These are phyloP conservation scores for Phyllostachys edulis DNA, from an alignment of 176 grass and related monocot genomes.

Conservation along the genomic window DNA sequence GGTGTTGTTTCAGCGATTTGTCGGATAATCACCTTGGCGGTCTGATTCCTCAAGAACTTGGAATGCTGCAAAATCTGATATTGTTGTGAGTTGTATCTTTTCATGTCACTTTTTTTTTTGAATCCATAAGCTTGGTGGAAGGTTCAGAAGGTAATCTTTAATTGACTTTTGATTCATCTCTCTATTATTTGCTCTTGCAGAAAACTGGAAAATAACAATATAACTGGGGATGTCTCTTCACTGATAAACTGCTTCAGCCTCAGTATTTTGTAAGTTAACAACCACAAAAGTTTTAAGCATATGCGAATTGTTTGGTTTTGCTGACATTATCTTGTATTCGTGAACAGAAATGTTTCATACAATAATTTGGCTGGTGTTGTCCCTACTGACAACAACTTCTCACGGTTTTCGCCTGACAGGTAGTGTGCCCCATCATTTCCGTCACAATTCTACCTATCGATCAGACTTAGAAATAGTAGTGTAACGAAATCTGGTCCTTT, in stretches of 20 bases:
- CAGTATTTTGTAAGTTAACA: slow-evolving; percentile 60
- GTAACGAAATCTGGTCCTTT: slow-evolving; percentile 4
- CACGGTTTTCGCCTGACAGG: slow-evolving; percentile 89
- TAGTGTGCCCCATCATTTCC: slow-evolving; percentile 30
- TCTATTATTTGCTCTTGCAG: slow-evolving; percentile 36
- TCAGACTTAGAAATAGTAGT: background rate
- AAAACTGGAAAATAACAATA: slow-evolving; percentile 86
- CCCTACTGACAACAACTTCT: slow-evolving; percentile 78
- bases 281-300: background rate
- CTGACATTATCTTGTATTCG: background rate
- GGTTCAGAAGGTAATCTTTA: background rate
- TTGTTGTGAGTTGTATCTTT: slow-evolving; percentile 62
- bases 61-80: slow-evolving; percentile 76
- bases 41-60: slow-evolving; percentile 80
- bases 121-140: background rate
- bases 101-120: background rate
- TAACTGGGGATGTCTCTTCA: slow-evolving; percentile 77
- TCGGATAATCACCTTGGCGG: slow-evolving; percentile 66
- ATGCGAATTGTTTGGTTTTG: background rate
- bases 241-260: slow-evolving; percentile 89
- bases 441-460: background rate
- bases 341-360: slow-evolving; percentile 85
- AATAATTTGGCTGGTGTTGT: slow-evolving; percentile 85
- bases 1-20: slow-evolving; percentile 57
- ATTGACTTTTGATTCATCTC: background rate